phyloP scores from a whole-genome alignment of 805 yeast species.

The Wickerhamiella sergipiensis region DNA sequence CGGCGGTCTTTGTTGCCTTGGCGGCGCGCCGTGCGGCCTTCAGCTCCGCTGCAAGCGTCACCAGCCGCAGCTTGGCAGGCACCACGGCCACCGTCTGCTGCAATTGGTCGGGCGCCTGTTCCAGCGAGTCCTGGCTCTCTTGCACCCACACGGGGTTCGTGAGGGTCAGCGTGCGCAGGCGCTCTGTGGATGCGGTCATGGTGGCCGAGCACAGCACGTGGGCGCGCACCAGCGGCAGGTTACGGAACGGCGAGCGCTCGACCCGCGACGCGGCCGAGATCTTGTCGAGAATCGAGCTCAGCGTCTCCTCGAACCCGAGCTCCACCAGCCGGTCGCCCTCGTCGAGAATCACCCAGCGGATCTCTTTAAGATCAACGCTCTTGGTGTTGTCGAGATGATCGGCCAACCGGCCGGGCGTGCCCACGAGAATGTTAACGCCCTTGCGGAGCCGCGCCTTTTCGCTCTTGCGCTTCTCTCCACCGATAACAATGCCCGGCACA shows the following conservation, averaged over 20 bases:
- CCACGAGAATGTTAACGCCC: constrained; percentile 91
- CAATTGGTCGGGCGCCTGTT: constrained; percentile 80
- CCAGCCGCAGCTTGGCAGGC: constrained; percentile 85
- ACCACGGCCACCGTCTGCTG: constrained; percentile 67
- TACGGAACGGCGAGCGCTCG: constrained; percentile 3
- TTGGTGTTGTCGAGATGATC: constrained; percentile 90
- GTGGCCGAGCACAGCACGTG: constrained; percentile 93
- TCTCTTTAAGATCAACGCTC: constrained; percentile 53
- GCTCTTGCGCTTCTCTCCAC: constrained; percentile 95
- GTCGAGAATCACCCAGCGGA: constrained; percentile 82
- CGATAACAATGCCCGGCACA: constrained; percentile 93
- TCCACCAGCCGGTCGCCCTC: constrained; percentile 97
- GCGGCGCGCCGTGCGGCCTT: constrained; percentile 30
- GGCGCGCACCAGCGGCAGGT: constrained; percentile 55
- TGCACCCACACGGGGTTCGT: constrained; percentile 60
- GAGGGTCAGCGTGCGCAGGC: constrained; percentile 67
- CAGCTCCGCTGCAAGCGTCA: constrained; percentile 57
- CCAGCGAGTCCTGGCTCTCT: constrained; percentile 21
- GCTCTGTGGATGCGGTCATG: constrained; percentile 62
- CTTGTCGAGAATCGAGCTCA: constrained; percentile 54
- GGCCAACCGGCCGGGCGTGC: constrained; percentile 91
- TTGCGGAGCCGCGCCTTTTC: constrained; percentile 92
- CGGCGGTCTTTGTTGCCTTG: constrained; percentile 12
- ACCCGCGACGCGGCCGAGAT: constrained; percentile 37
- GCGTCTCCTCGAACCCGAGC: constrained; percentile 89